Percentiles rank a stretch among this genome's conserved stretches.
phyloP scores from a whole-genome alignment of 2,329 filamentous ascomycete genomes.

The Neophaeococcomyces aloes region DNA sequence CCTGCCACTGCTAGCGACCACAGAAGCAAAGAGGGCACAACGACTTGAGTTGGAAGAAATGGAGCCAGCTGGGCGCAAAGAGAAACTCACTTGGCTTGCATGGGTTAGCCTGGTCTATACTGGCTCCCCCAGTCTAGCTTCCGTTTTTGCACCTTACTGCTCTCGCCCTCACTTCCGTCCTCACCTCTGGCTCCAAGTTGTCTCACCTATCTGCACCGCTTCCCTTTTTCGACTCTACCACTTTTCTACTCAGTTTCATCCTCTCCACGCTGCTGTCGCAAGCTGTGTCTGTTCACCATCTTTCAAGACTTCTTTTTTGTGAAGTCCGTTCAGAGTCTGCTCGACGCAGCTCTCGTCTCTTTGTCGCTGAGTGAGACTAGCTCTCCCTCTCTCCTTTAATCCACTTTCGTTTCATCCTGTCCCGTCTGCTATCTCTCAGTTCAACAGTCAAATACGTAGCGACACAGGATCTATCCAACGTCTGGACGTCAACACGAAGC shows the following conservation, averaged over 20 bases:
- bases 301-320: neutral
- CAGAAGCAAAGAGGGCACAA: neutral
- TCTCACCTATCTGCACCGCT: slow-evolving; percentile 6
- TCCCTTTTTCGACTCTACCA: neutral
- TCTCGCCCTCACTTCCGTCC: slow-evolving; percentile 1
- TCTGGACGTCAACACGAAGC: slow-evolving; percentile 22
- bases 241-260: neutral
- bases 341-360: slow-evolving; percentile 16
- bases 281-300: slow-evolving; percentile 6
- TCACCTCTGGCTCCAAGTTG: neutral
- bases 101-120: neutral
- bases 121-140: too few relatives aligned
- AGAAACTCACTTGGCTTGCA: neutral
- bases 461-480: slow-evolving; percentile 14
- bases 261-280: slow-evolving; percentile 7
- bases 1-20: too few relatives aligned
- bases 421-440: slow-evolving; percentile 18
- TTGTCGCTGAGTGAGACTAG: slow-evolving; percentile 18
- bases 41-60: neutral
- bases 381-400: slow-evolving; percentile 18
- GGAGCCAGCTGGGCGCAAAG: slow-evolving; percentile 4
- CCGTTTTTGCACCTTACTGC: neutral
- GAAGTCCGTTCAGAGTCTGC: slow-evolving; percentile 11
- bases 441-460: slow-evolving; percentile 13
- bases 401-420: slow-evolving; percentile 23